Evolutionary conservation across 164 flowering plant species (phyloP), one percentile per base, ranked within the genome.

Genomic region (Umbellularia californica): DNA sequence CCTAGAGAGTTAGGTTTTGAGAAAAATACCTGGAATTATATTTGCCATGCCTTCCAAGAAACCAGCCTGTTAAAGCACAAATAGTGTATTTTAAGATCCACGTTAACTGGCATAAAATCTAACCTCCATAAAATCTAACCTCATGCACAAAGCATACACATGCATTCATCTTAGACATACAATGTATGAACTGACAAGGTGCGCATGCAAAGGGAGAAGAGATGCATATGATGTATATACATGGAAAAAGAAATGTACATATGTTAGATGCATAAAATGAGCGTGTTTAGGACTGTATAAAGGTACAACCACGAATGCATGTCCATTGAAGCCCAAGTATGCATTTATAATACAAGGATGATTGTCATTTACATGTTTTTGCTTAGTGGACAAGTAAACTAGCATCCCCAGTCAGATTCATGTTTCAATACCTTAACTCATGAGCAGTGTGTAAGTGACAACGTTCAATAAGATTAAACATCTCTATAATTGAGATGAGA

Each of bases 31-130:
- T 83, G 97, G 98, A 76, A 95, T 92, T 51, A 92, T 84, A 77
- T 92, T 89, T 70, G 91, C 90, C 74, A 95, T 79, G 55, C 98
- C 96, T 1, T 95, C 99, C 83, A 95, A 82, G 79, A 95, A 95
- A 22, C 99, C 99, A 79, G 99, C 99, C 99, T 95, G 89, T 66
- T 41, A 58, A 72, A 71, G 22, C 13, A 68, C 5, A 22, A 22
- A 63, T 35, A 19, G 35, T 47, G 10, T n/a, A 25, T 55, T 41
- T 55, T 60, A 65, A 30, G 5, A 5, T 27, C 23, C 12, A n/a
- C 55, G 22, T 77, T 13, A 10, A 41, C 67, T 24, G 5, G 60
- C 11, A 33, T 20, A n/a, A 7, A 4, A 17, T 62, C 30, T 24
- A 72, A 60, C 50, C 22, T 22, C 35, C 11, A 33, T 20, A n/a